phyloP scores from a whole-genome alignment of 1,139 yeast genomes.

The Pichia sp. region DNA sequence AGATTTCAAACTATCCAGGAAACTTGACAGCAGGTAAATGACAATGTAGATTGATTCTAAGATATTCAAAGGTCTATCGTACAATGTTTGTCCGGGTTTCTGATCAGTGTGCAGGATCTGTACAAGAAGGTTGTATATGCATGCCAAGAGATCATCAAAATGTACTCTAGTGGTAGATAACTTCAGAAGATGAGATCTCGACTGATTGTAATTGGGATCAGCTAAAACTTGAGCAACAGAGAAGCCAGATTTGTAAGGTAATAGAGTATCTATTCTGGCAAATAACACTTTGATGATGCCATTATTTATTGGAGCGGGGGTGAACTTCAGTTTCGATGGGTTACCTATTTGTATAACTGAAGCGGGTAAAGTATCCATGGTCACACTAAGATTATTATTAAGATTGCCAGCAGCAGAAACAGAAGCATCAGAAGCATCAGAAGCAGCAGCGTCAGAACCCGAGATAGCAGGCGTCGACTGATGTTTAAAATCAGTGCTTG shows the following conservation, averaged over 20 bases:
- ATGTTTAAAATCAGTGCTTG: no score
- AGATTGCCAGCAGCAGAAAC: no score
- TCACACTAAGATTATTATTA: no score
- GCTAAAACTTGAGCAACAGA: slow-evolving; percentile 23
- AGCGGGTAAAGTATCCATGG: no score
- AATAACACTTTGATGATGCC: slow-evolving; percentile 24
- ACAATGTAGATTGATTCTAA: slow-evolving; percentile 11
- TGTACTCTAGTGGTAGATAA: slow-evolving; percentile 11
- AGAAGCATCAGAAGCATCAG: no score
- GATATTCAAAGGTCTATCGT: slow-evolving; percentile 4
- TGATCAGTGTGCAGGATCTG: slow-evolving; percentile 7
- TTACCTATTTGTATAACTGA: no score
- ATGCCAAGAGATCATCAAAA: slow-evolving; percentile 10
- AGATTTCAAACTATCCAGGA: slow-evolving; percentile 8
- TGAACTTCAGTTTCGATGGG: neutral
- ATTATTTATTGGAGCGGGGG: slow-evolving; percentile 3
- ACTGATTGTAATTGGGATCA: slow-evolving; percentile 23
- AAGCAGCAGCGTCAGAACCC: no score
- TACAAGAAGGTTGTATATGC: slow-evolving; percentile 10
- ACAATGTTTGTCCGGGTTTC: neutral
- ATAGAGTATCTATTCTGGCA: slow-evolving; percentile 19
- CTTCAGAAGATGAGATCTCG: slow-evolving; percentile 19
- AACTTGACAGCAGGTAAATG: slow-evolving; percentile 5
- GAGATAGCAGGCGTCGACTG: no score
- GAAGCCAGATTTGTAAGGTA: slow-evolving; percentile 27